Evolutionary conservation across 1,284 basidiomycete genomes (phyloP).

Genomic region (Papiliotrema terrestris): DNA sequence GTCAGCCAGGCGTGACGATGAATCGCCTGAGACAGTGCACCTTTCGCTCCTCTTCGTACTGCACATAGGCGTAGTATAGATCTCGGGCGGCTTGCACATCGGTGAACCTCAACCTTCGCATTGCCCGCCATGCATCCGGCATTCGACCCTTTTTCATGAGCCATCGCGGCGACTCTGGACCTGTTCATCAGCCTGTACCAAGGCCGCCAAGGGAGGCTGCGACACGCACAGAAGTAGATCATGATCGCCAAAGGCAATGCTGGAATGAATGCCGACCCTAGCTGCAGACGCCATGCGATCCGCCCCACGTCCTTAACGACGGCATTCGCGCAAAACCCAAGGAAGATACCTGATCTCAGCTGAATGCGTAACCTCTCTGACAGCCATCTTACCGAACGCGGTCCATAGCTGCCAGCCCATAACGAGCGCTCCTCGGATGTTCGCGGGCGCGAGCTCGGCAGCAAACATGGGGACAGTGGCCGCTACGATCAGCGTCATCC

Average conservation of each 20-base stretch:
- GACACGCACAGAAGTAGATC: conserved; percentile 6
- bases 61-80: conserved; percentile 59
- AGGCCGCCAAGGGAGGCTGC: neutral
- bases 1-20: too few relatives aligned
- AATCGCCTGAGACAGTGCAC: conserved; percentile 45
- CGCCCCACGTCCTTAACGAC: conserved; percentile 19
- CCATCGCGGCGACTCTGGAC: conserved; percentile 61
- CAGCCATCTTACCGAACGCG: conserved; percentile 45
- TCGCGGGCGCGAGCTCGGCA: conserved; percentile 59
- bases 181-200: neutral
- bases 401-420: conserved; percentile 53
- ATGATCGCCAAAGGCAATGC: conserved; percentile 29
- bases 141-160: conserved; percentile 64
- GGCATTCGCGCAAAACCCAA: conserved; percentile 22
- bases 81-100: conserved; percentile 70
- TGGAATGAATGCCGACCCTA: conserved; percentile 50
- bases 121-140: conserved; percentile 60
- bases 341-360: conserved; percentile 22
- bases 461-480: conserved; percentile 60
- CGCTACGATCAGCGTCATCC: conserved; percentile 13
- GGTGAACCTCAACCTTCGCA: conserved; percentile 62
- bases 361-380: neutral
- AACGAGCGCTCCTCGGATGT: conserved; percentile 53
- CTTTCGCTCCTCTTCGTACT: conserved; percentile 62
- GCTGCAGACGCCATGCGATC: conserved; percentile 51